These are phyloP conservation scores for Sporisorium iseilematis-ciliati DNA, from an alignment of 1,284 basidiomycete species.

Conservation along the genomic window DNA sequence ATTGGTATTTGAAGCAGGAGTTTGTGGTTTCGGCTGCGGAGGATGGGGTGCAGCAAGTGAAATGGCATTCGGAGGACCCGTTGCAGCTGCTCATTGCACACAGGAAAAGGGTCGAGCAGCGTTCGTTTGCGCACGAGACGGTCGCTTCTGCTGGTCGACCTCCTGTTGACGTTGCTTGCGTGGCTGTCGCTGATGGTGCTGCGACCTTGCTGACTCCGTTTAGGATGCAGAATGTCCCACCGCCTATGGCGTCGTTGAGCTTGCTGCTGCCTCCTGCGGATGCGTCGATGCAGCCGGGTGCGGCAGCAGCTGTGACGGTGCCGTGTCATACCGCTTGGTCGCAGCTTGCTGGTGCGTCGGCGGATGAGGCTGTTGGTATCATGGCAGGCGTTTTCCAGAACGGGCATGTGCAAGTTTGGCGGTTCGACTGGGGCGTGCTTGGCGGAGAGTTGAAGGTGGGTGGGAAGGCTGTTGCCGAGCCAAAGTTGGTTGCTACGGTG, in stretches of 20 bases:
- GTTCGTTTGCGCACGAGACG: conserved; percentile 82
- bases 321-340: conserved; percentile 73
- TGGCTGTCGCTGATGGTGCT: conserved; percentile 91
- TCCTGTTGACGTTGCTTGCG: conserved; percentile 83
- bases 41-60: conserved; percentile 73
- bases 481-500: conserved; percentile 25
- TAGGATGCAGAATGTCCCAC: conserved; percentile 90
- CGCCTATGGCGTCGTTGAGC: conserved; percentile 88
- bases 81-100: conserved; percentile 76
- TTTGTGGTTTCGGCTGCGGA: conserved; percentile 17
- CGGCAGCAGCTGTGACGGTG: conserved; percentile 18
- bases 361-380: conserved; percentile 71
- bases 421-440: conserved; percentile 57
- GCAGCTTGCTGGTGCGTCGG: conserved; percentile 73
- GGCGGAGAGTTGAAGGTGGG: conserved; percentile 40
- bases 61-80: conserved; percentile 89
- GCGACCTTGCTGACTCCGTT: conserved; percentile 90
- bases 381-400: conserved; percentile 77
- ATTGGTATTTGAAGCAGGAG: conserved; percentile 77
- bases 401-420: conserved; percentile 76
- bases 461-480: conserved; percentile 37
- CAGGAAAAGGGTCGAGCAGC: conserved; percentile 74
- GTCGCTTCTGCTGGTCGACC: conserved; percentile 76
- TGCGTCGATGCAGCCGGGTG: conserved; percentile 13
- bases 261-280: conserved; percentile 71